phyloP scores from a whole-genome alignment of 805 yeast species.

The Kluyveromyces wickerhamii region DNA sequence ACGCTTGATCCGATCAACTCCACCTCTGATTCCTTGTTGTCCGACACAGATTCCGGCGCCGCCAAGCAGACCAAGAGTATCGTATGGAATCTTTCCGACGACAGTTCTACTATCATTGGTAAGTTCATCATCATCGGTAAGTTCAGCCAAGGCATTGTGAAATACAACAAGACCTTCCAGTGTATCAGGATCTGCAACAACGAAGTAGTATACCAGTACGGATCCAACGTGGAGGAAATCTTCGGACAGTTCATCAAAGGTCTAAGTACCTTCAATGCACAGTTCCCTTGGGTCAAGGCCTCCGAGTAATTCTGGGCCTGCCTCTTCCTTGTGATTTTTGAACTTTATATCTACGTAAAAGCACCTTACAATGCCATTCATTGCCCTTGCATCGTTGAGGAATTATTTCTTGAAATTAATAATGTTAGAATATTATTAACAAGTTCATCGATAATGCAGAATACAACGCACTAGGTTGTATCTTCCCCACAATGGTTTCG shows the following conservation, averaged over 20 bases:
- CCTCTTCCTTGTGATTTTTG: too few relatives aligned
- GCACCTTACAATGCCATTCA: too few relatives aligned
- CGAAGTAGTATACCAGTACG: constrained; percentile 6
- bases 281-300: constrained; percentile 1
- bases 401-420: too few relatives aligned
- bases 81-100: constrained; percentile 19
- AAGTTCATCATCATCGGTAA: constrained; percentile 40
- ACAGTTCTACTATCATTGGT: constrained; percentile 26
- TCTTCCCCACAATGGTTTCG: too few relatives aligned
- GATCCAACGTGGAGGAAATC: neutral
- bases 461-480: too few relatives aligned
- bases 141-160: constrained; percentile 44
- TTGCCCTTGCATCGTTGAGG: too few relatives aligned
- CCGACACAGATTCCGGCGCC: neutral
- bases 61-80: constrained; percentile 1
- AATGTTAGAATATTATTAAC: too few relatives aligned
- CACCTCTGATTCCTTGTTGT: constrained; percentile 24
- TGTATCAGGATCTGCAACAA: constrained; percentile 7
- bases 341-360: too few relatives aligned
- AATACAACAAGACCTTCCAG: constrained; percentile 13
- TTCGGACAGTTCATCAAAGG: constrained; percentile 6
- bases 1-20: constrained; percentile 35
- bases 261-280: neutral
- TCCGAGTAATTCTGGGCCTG: too few relatives aligned
- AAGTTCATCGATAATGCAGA: too few relatives aligned